Base-by-base conservation (phyloP, 2,329 filamentous ascomycete genomes). In the Botrytis paeoniae region DNA sequence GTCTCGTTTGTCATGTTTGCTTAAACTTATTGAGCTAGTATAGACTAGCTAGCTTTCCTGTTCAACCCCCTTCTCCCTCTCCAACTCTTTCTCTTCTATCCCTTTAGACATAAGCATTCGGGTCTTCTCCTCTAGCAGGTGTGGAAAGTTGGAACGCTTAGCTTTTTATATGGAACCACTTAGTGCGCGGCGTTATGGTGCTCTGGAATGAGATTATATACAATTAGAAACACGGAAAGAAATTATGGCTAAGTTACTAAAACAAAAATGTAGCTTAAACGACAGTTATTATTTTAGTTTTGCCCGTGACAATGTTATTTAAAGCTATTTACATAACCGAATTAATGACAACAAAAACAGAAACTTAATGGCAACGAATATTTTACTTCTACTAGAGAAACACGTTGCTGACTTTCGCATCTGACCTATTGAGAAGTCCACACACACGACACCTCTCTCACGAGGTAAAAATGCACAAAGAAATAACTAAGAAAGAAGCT, bases 151-250 rank as follows among this genome's bases (percentile, higher is more conserved):
- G n/a, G 25, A 16, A 54, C 5, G n/a, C n/a, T 54, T 54, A 3
- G 3, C 0, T 18, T 16, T 0, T 54, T 2, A 29, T 18, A 18
- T 2, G 14, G 5, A 29, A 16, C n/a, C 18, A 29, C 12, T 29
- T 3, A 0, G 1, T 8, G 6, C 2, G 6, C 12, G n/a, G n/a
- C n/a, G 6, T 29, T 6, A 29, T 54, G n/a, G n/a, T 29, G 14
- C 14, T 18, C 25, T n/a, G 25, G 4, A n/a, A 51, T 51, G 48
- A 51, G 25, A 14, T 14, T 14, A 7, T 10, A 18, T 29, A 3
- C n/a, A 1, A 29, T 16, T 9, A 29, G n/a, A 16, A 29, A 54
- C 3, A 9, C n/a, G 14, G 12, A 18, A 54, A 54, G 3, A 4
- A 29, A 54, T 14, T 29, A 16, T 6, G 6, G 6, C 14, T n/a